Base-by-base conservation (phyloP, 2,329 filamentous ascomycete species). In the Alternaria angustiovoidea region DNA sequence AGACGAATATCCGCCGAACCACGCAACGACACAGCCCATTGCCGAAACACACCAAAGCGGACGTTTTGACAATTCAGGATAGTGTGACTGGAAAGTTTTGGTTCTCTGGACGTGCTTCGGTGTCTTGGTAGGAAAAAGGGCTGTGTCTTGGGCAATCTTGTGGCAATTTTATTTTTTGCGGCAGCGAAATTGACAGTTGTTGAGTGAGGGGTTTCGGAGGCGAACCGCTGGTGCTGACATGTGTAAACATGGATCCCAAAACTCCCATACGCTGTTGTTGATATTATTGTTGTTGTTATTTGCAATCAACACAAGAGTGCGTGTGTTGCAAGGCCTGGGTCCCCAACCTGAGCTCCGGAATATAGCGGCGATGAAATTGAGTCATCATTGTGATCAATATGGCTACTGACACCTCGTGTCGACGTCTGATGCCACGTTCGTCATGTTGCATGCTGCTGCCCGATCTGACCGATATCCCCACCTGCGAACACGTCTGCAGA, bases 401-500 rank as follows among this genome's bases (percentile, higher is more conserved):
- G 46, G 2, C 5, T 30, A 22, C 46, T 48, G 18, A 14, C 47
- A 14, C n/a, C n/a, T 52, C 20, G 14, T 18, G 7, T 51, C 26
- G 18, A 26, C 18, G 28, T 24, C 36, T 42, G 24, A 34, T 47
- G 20, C 36, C 16, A 26, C 22, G n/a, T 18, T 20, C 42, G 53
- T 49, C 41, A 26, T 43, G 18, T 28, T 57, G 46, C 46, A 49
- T 49, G 14, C 46, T 36, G 30, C 46, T 38, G 46, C 41, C 41
- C 34, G 49, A 34, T 43, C 51, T 54, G n/a, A 53, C 55, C 55
- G 55, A 43, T 32, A 36, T n/a, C 12, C n/a, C 18, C 55, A 47
- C 49, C 41, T 53, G 51, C 49, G 20, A 47, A 18, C 36, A 26
- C 9, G 22, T 9, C 16, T 38, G 7, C 9, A 44, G 36, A 34